phyloP scores from a whole-genome alignment of 2,329 filamentous ascomycete genomes.

The Sphaerulina musiva region DNA sequence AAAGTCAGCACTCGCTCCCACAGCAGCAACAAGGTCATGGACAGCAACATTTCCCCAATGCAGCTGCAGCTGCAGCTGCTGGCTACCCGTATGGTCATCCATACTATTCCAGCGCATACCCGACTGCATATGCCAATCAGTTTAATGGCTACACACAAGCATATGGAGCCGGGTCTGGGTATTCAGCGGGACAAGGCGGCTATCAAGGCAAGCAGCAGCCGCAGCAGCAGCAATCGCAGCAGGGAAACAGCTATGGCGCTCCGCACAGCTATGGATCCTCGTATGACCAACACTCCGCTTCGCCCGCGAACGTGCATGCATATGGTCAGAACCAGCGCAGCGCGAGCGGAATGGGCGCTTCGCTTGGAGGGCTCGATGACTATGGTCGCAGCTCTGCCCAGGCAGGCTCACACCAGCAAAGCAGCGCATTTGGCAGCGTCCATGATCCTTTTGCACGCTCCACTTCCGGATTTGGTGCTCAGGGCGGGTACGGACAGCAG shows the following conservation, averaged over 20 bases:
- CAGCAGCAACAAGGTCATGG: slow-evolving; percentile 26
- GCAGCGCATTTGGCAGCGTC: slow-evolving; percentile 47
- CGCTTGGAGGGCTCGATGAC: slow-evolving; percentile 45
- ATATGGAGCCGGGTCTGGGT: slow-evolving; percentile 32
- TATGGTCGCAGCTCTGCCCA: slow-evolving; percentile 51
- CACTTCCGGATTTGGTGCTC: slow-evolving; percentile 50
- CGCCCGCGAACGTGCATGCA: slow-evolving; percentile 54
- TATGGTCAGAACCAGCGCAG: slow-evolving; percentile 45
- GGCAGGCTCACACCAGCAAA: slow-evolving; percentile 50
- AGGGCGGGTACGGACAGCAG: slow-evolving; percentile 46
- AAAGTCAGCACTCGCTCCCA: slow-evolving; percentile 22
- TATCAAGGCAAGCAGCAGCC: slow-evolving; percentile 42
- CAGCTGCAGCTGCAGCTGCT: slow-evolving; percentile 28
- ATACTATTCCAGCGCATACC: slow-evolving; percentile 57
- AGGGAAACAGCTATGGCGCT: slow-evolving; percentile 58
- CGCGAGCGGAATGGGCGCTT: slow-evolving; percentile 37
- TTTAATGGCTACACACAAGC: slow-evolving; percentile 49
- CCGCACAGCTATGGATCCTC: slow-evolving; percentile 54
- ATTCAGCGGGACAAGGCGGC: slow-evolving; percentile 47
- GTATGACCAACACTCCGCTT: slow-evolving; percentile 58
- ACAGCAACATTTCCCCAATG: slow-evolving; percentile 37
- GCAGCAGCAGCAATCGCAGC: slow-evolving; percentile 44
- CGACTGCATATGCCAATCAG: slow-evolving; percentile 57
- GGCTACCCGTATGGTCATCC: slow-evolving; percentile 56
- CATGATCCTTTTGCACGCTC: slow-evolving; percentile 56